These are phyloP conservation scores for Tolypocladium album DNA, from an alignment of 2,329 filamentous ascomycete genomes.

Conservation along the genomic window DNA sequence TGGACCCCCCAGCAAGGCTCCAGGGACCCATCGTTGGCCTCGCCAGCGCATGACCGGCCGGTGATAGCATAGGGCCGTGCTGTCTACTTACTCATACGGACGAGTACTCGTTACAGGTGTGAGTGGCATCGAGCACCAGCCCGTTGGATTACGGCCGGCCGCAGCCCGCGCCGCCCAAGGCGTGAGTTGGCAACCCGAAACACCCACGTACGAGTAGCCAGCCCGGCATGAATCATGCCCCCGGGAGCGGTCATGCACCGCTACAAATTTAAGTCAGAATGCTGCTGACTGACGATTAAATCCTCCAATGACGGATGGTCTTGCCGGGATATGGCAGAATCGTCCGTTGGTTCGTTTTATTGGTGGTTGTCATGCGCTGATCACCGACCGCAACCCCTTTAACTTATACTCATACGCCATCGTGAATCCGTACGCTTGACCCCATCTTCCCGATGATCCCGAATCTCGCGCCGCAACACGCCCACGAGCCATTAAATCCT, in stretches of 20 bases:
- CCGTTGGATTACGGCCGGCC: not conserved
- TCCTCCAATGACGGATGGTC: not conserved
- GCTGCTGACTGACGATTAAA: not conserved
- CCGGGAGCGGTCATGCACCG: not conserved
- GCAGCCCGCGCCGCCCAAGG: too few relatives aligned
- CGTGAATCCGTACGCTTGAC: not conserved
- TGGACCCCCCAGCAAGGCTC: too few relatives aligned
- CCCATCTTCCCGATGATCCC: not conserved
- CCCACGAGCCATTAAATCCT: not conserved
- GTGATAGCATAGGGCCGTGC: too few relatives aligned
- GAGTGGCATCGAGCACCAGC: not conserved
- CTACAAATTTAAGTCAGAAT: not conserved
- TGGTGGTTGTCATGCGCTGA: not conserved
- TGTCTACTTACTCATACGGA: not conserved
- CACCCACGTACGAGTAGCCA: not conserved
- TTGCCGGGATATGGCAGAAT: not conserved
- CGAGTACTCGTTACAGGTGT: not conserved
- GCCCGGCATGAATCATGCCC: not conserved
- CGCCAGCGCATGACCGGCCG: too few relatives aligned
- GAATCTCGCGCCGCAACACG: not conserved
- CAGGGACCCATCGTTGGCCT: too few relatives aligned
- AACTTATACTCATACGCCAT: not conserved
- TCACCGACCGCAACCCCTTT: too few relatives aligned
- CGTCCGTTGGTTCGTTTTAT: not conserved
- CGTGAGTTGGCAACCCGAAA: conserved; percentile 2